phyloP scores from a whole-genome alignment of 208 protist genomes.

The Histomonas meleagridis region DNA sequence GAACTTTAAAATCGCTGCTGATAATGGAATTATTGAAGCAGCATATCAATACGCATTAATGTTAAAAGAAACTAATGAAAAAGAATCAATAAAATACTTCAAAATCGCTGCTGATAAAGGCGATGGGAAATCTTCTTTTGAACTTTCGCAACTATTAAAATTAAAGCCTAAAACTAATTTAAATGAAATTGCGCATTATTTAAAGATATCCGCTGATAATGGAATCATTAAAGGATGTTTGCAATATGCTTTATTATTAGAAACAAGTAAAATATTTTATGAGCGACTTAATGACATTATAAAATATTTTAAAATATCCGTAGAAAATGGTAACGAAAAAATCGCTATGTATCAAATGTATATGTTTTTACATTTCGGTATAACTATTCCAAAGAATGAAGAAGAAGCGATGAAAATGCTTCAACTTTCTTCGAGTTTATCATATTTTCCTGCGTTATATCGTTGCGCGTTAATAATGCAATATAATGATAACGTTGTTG shows the following conservation, averaged over 20 bases:
- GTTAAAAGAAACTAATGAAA: neutral
- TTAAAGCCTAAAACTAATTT: neutral
- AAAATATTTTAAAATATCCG: neutral
- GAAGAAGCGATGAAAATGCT: neutral
- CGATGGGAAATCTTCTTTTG: neutral
- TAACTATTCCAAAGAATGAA: neutral
- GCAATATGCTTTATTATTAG: neutral
- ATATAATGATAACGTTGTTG: neutral
- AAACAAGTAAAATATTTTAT: neutral
- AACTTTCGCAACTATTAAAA: neutral
- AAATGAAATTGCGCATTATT: neutral
- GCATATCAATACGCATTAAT: neutral
- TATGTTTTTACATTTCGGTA: neutral
- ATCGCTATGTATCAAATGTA: neutral
- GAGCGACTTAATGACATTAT: neutral
- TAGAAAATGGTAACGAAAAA: neutral
- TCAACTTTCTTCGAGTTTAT: neutral
- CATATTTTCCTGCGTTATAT: neutral
- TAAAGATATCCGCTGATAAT: neutral
- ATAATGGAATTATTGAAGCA: neutral
- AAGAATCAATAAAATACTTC: neutral
- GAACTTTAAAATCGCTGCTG: neutral
- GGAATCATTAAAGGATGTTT: neutral
- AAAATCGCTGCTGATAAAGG: neutral
- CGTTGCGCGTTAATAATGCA: neutral